These are phyloP conservation scores for Pistacia vera DNA, from an alignment of 345 rosid species.

Conservation along the genomic window DNA sequence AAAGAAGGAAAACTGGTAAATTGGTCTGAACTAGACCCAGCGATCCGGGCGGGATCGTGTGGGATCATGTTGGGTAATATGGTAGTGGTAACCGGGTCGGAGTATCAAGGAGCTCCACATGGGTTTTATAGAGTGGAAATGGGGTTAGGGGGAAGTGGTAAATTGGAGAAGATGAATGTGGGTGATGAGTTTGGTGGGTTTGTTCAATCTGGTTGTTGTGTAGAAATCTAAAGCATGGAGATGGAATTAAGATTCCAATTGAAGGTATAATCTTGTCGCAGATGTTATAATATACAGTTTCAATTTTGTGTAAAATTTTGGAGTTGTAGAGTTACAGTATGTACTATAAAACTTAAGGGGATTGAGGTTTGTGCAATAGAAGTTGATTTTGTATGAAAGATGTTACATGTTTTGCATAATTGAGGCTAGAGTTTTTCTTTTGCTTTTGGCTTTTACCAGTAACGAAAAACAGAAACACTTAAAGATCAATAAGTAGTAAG, in stretches of 20 bases:
- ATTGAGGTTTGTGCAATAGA: no score
- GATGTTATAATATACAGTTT: no score
- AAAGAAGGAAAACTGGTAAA: constrained; percentile 28
- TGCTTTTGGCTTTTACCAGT: no score
- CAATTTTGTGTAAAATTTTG: no score
- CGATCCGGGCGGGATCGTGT: constrained; percentile 37
- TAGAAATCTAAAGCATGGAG: constrained; percentile 37
- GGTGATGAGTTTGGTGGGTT: constrained; percentile 48
- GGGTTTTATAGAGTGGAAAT: constrained; percentile 38
- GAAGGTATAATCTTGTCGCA: not conserved
- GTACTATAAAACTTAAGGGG: no score
- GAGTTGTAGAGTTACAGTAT: no score
- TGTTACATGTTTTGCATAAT: no score
- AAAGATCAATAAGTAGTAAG: no score
- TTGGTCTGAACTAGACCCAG: constrained; percentile 33
- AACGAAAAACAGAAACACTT: no score
- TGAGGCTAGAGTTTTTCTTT: no score
- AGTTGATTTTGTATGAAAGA: no score
- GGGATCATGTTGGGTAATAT: constrained; percentile 37
- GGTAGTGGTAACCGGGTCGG: constrained; percentile 48
- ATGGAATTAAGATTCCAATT: not conserved
- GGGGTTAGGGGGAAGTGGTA: constrained; percentile 33
- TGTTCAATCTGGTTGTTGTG: constrained; percentile 63
- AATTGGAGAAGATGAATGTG: constrained; percentile 38
- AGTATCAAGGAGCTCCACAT: constrained; percentile 47